phyloP scores from a whole-genome alignment of 192 early-diverging fungal species.

The Coemansia sp. region DNA sequence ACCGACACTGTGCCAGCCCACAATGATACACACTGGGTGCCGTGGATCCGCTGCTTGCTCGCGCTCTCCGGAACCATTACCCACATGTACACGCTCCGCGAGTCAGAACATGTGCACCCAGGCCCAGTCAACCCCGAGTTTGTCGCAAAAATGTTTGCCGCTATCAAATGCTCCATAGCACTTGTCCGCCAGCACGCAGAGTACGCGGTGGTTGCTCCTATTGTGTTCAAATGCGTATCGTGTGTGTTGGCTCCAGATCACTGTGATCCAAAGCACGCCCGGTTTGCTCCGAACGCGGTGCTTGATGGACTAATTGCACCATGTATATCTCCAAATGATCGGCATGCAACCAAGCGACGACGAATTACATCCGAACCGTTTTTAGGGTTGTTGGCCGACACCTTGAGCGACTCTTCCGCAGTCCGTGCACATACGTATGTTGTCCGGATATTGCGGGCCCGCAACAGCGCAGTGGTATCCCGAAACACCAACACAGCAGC shows the following conservation, averaged over 20 bases:
- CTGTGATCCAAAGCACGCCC: not conserved
- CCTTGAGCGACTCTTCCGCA: not conserved
- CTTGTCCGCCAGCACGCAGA: not conserved
- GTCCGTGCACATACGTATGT: slow-evolving; percentile 6
- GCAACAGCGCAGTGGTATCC: slow-evolving; percentile 8
- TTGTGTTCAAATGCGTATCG: slow-evolving; percentile 6
- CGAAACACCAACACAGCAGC: not conserved
- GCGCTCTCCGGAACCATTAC: slow-evolving; percentile 20
- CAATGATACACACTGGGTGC: not conserved
- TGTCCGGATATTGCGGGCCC: slow-evolving; percentile 25
- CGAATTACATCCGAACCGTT: not conserved
- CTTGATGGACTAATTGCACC: slow-evolving; percentile 19
- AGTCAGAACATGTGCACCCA: not conserved
- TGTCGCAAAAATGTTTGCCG: slow-evolving; percentile 19
- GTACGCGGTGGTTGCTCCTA: not conserved
- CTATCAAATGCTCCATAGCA: slow-evolving; percentile 2
- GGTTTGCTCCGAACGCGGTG: slow-evolving; percentile 24
- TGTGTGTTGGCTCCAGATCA: not conserved
- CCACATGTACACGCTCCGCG: slow-evolving; percentile 24
- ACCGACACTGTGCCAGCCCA: not conserved
- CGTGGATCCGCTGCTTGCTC: slow-evolving; percentile 7
- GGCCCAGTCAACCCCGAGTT: slow-evolving; percentile 16
- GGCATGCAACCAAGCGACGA: slow-evolving; percentile 2
- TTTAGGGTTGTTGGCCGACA: slow-evolving; percentile 13
- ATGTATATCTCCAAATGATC: not conserved